Evolutionary conservation across 106 monocot species (phyloP), one percentile per base, ranked within the genome.

Genomic region (Dioscorea dumetorum): DNA sequence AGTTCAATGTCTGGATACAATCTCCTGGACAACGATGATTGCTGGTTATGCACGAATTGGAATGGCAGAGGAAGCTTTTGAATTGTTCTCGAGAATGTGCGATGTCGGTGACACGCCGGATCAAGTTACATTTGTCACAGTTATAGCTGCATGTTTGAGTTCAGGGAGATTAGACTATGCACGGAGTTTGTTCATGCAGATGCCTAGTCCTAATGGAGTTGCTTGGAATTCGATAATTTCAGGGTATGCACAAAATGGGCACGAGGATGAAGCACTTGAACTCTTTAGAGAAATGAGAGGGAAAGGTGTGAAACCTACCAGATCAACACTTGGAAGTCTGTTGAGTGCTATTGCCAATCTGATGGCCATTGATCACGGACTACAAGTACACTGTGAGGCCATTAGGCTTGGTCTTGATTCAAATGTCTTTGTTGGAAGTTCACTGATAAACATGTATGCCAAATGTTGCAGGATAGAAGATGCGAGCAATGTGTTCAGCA

Each of bases 11-110:
- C 84, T 82, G 4, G 91, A 84, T 59, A 67, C 62, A 2, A 78
- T 91, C 19, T 76, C 87, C 10, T 91, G 91, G 84, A 84, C 91
- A 2, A 68, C 72, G n/a, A 82, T 91, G 75, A 87, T 84, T 41
- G 77, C 82, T 2, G 87, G 82, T n/a, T 91, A 91, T 75, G 75
- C 63, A 19, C 63, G 76, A 28, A 51, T 60, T 57, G 82, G 78
- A 5, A 65, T 60, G 72, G 48, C 53, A n/a, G 63, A 71, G 28
- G 77, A 80, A 64, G 84, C 91, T 0, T 35, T 91, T 31, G 19
- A 60, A 5, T 35, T 91, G 73, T 87, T 84, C 66, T 67, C 50
- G 4, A 73, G 57, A 61, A 87, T 91, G 91, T 63, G 59, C 61
- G 48, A 61, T 48, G 22, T 19, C 0, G 84, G 77, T 21, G 17